phyloP scores from a whole-genome alignment of 2,329 filamentous ascomycete species.

The Fusarium torulosum region DNA sequence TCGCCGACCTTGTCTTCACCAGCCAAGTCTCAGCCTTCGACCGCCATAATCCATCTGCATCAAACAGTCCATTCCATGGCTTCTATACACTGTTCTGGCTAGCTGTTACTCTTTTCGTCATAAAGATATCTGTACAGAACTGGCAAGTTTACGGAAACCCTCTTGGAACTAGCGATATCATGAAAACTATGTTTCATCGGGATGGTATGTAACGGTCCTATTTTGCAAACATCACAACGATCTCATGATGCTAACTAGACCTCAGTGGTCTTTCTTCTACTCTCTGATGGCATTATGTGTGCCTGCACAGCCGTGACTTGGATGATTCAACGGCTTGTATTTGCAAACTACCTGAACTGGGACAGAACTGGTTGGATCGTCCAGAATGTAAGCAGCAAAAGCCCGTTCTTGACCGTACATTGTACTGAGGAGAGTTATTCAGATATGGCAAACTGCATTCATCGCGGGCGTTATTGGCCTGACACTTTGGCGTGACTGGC shows the following conservation, averaged over 20 bases:
- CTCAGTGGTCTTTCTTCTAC: slow-evolving; percentile 64
- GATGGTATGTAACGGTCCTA: slow-evolving; percentile 54
- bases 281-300: slow-evolving; percentile 79
- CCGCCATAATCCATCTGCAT: slow-evolving; percentile 73
- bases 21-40: slow-evolving; percentile 81
- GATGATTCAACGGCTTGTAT: slow-evolving; percentile 72
- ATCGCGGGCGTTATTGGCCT: slow-evolving; percentile 72
- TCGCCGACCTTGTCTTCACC: slow-evolving; percentile 74
- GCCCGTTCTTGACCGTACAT: background rate
- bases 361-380: slow-evolving; percentile 77
- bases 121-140: slow-evolving; percentile 76
- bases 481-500: slow-evolving; percentile 79
- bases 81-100: slow-evolving; percentile 88
- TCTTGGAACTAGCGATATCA: slow-evolving; percentile 78
- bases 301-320: slow-evolving; percentile 73
- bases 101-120: slow-evolving; percentile 72
- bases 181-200: slow-evolving; percentile 72
- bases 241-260: slow-evolving; percentile 8
- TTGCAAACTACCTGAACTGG: slow-evolving; percentile 74
- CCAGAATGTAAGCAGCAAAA: slow-evolving; percentile 67
- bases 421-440: background rate
- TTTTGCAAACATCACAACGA: no score
- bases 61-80: slow-evolving; percentile 79
- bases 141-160: slow-evolving; percentile 76
- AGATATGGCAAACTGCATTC: slow-evolving; percentile 77